These are phyloP conservation scores for Hippophae gyantsensis DNA, from an alignment of 306 rosid species.

Conservation along the genomic window DNA sequence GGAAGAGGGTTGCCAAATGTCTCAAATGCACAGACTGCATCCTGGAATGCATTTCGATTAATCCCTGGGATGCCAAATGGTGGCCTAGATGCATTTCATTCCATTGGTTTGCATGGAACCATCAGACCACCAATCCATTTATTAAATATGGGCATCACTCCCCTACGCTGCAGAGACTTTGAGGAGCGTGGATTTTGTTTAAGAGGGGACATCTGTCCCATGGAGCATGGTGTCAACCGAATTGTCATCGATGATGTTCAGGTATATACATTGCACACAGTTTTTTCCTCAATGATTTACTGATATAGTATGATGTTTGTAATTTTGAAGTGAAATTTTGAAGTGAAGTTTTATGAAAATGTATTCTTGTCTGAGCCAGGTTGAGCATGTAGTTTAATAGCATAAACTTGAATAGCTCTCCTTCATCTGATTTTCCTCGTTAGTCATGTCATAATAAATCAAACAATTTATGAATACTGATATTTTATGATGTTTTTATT, in stretches of 20 bases:
- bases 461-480: no score
- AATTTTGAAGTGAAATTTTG: background rate
- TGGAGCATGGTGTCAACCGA: constrained; percentile 97
- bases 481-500: no score
- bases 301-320: background rate
- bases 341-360: background rate
- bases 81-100: constrained; percentile 72
- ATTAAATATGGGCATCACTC: constrained; percentile 66
- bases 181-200: constrained; percentile 99
- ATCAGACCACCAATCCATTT: constrained; percentile 79
- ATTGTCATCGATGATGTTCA: constrained; percentile 97
- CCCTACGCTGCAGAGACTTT: constrained; percentile 92
- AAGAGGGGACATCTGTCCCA: constrained; percentile 99
- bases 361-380: no score
- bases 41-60: constrained; percentile 86
- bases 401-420: no score
- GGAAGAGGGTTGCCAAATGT: constrained; percentile 81
- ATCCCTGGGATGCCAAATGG: constrained; percentile 75
- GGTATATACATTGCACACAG: constrained; percentile 34
- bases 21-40: constrained; percentile 63
- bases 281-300: background rate
- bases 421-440: no score
- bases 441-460: no score
- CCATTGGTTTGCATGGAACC: constrained; percentile 78
- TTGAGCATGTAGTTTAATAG: no score